These are phyloP conservation scores for Capsella rubella DNA, from an alignment of 441 rosid species.

Conservation along the genomic window DNA sequence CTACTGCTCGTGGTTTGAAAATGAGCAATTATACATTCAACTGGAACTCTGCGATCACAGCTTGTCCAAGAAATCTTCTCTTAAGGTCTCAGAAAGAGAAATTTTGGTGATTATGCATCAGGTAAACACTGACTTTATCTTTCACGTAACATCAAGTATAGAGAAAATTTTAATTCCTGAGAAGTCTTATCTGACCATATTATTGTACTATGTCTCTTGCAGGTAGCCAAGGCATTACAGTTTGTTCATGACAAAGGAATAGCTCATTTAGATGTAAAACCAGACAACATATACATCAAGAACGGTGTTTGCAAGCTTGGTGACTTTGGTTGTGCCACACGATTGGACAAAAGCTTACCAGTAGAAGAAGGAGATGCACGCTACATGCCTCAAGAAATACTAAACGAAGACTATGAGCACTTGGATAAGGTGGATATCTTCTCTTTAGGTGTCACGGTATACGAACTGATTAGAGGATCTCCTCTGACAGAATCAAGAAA, in stretches of 20 bases:
- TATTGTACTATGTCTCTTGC: conserved; percentile 35
- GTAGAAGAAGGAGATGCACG: conserved; percentile 98
- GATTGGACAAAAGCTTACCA: conserved; percentile 76
- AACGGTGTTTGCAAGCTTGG: conserved; percentile 85
- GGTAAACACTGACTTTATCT: conserved; percentile 50
- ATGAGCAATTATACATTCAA: conserved; percentile 92
- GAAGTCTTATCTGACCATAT: not conserved
- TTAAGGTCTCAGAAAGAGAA: conserved; percentile 61
- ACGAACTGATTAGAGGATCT: conserved; percentile 81
- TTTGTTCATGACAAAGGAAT: conserved; percentile 81
- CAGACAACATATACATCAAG: conserved; percentile 89
- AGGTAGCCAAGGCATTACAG: conserved; percentile 86
- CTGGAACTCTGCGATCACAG: conserved; percentile 91
- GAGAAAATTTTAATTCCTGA: not conserved
- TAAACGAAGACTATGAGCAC: conserved; percentile 82
- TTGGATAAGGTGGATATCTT: conserved; percentile 93
- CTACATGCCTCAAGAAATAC: conserved; percentile 96
- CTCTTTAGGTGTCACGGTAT: conserved; percentile 79
- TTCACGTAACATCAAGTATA: not conserved
- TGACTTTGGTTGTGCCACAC: conserved; percentile 96
- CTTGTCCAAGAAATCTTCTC: conserved; percentile 61
- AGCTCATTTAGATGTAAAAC: conserved; percentile 94
- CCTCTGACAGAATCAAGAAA: conserved; percentile 78
- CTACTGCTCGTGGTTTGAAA: conserved; percentile 94
- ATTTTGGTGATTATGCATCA: conserved; percentile 68